Evolutionary conservation across 257 asterid genomes (phyloP).

Genomic region (Primulina eburnea): DNA sequence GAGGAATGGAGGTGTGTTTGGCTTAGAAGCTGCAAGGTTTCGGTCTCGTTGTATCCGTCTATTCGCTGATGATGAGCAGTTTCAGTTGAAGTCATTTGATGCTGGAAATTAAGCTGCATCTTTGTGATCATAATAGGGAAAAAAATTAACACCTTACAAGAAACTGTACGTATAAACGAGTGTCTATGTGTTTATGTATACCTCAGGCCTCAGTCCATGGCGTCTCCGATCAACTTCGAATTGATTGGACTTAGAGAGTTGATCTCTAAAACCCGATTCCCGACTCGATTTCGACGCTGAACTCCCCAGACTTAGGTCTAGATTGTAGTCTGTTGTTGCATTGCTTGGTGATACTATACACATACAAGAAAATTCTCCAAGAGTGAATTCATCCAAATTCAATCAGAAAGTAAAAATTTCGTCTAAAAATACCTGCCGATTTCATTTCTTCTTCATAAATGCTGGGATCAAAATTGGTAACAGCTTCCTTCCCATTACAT

Average conservation of each 20-base stretch:
- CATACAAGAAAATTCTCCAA: not conserved
- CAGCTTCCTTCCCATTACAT: constrained; percentile 82
- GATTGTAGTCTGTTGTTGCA: constrained; percentile 47
- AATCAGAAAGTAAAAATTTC: not conserved
- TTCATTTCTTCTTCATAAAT: constrained; percentile 64
- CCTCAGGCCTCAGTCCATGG: constrained; percentile 47
- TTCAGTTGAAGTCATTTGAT: constrained; percentile 23
- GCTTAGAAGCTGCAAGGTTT: constrained; percentile 55
- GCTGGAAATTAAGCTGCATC: constrained; percentile 24
- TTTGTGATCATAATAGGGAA: not conserved
- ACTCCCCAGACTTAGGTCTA: constrained; percentile 74
- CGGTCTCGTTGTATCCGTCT: constrained; percentile 46
- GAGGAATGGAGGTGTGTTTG: constrained; percentile 57
- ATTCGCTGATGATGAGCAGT: constrained; percentile 15
- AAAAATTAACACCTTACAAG: not conserved
- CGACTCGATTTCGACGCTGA: constrained; percentile 38
- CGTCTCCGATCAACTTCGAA: constrained; percentile 41
- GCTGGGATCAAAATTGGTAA: constrained; percentile 75
- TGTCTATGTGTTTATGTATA: constrained; percentile 1
- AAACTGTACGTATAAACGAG: not conserved
- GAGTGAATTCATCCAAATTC: too few relatives aligned
- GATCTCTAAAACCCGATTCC: not conserved
- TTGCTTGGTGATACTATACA: constrained; percentile 38
- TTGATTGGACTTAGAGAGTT: constrained; percentile 27
- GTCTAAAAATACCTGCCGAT: constrained; percentile 35